These are phyloP conservation scores for Tanozyma kutaoensis DNA, from an alignment of 805 yeast genomes.

Conservation along the genomic window DNA sequence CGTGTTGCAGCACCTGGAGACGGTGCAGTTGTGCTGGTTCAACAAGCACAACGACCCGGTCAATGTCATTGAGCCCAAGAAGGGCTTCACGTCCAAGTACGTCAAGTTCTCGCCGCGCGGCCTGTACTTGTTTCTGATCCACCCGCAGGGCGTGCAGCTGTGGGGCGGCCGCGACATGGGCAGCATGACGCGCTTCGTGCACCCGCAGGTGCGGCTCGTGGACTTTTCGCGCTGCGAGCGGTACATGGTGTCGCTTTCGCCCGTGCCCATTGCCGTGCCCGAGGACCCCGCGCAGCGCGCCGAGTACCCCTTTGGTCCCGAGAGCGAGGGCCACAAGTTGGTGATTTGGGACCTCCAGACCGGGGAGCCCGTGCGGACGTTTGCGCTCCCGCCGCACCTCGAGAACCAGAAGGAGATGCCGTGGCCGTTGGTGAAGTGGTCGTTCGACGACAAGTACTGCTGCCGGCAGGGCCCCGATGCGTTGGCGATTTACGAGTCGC, in stretches of 20 bases:
- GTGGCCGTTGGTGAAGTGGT: constrained; percentile 98
- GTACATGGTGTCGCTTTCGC: constrained; percentile 81
- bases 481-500: constrained; percentile 77
- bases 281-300: constrained; percentile 47
- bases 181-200: constrained; percentile 66
- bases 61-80: constrained; percentile 63
- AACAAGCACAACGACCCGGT: constrained; percentile 62
- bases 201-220: constrained; percentile 77
- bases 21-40: constrained; percentile 82
- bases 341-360: constrained; percentile 87
- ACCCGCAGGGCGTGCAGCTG: constrained; percentile 87
- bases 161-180: constrained; percentile 88
- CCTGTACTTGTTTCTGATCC: constrained; percentile 73
- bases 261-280: constrained; percentile 66
- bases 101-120: constrained; percentile 92
- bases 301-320: constrained; percentile 71
- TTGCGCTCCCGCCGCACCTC: constrained; percentile 73
- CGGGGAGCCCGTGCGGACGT: constrained; percentile 76
- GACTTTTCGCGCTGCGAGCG: constrained; percentile 91
- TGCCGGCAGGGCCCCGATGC: constrained; percentile 94
- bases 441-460: constrained; percentile 81
- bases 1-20: constrained; percentile 64
- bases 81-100: constrained; percentile 77
- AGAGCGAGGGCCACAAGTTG: constrained; percentile 84
- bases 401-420: constrained; percentile 58